These are phyloP conservation scores for Piper longum DNA, from an alignment of 164 flowering plant species.

Conservation along the genomic window DNA sequence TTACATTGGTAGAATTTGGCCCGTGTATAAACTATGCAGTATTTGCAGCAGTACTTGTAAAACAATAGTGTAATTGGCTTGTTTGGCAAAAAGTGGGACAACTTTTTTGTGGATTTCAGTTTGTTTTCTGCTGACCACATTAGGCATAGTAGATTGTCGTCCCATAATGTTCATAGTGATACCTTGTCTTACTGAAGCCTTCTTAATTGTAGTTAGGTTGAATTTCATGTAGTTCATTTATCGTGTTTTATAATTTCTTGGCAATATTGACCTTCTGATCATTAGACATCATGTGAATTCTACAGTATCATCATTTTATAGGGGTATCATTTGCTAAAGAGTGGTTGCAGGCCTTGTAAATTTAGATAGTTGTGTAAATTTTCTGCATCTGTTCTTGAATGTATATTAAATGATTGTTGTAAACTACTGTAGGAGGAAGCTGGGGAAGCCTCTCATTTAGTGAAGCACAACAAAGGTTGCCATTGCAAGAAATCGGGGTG, in stretches of 20 bases:
- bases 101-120: too few species aligned
- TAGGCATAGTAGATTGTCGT: too few species aligned
- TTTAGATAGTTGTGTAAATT: background rate
- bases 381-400: background rate
- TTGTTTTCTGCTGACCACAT: too few species aligned
- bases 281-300: background rate
- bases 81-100: too few species aligned
- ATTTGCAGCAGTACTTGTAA: too few species aligned
- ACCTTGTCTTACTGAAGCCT: too few species aligned
- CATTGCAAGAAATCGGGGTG: slow-evolving; percentile 98
- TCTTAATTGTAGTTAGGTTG: too few species aligned
- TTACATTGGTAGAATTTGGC: background rate
- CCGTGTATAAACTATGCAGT: background rate
- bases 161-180: too few species aligned
- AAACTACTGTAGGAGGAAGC: slow-evolving; percentile 45
- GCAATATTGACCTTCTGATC: background rate
- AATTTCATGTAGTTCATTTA: too few species aligned
- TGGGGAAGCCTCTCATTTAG: slow-evolving; percentile 48
- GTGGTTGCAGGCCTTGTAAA: background rate
- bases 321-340: background rate
- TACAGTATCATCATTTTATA: background rate
- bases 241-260: too few species aligned
- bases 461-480: slow-evolving; percentile 93
- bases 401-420: too few species aligned
- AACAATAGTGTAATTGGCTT: too few species aligned